Conservation (phyloP, 1,284 basidiomycete species). For the Stereum hirsutum region DNA sequence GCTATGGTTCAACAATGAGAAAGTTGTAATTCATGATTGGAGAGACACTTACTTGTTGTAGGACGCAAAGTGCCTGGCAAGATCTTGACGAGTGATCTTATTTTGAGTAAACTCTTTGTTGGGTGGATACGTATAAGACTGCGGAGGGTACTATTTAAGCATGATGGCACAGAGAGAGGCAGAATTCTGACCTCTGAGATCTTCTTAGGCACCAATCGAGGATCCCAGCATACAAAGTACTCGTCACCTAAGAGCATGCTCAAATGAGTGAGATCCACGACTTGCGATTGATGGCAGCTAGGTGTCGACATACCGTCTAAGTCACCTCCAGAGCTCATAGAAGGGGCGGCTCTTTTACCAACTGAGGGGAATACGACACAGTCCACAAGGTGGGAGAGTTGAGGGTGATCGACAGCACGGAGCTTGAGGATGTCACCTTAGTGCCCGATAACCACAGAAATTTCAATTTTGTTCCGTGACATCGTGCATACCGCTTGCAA, state of each 20-base stretch:
- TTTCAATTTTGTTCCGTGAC: no score
- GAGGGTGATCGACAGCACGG: slow-evolving; percentile 40
- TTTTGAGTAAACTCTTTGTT: slow-evolving; percentile 40
- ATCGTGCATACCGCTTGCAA: background rate
- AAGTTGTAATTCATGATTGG: background rate
- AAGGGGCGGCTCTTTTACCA: slow-evolving; percentile 50
- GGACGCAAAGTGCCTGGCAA: slow-evolving; percentile 52
- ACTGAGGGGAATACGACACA: slow-evolving; percentile 57
- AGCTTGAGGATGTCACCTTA: slow-evolving; percentile 56
- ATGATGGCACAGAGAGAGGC: background rate
- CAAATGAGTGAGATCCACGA: background rate
- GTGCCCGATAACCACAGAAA: background rate
- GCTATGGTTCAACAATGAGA: no score
- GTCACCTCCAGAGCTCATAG: slow-evolving; percentile 62
- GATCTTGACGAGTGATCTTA: slow-evolving; percentile 39
- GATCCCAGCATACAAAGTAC: slow-evolving; percentile 62
- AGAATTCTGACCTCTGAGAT: slow-evolving; percentile 35
- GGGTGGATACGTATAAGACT: slow-evolving; percentile 61
- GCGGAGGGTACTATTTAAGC: background rate
- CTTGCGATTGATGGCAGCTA: background rate
- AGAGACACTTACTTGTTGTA: slow-evolving; percentile 42
- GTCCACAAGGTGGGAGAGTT: slow-evolving; percentile 46
- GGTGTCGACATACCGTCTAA: slow-evolving; percentile 43
- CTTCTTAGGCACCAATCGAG: slow-evolving; percentile 43
- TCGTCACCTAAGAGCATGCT: slow-evolving; percentile 37